These are phyloP conservation scores for Rhizopus stolonifer DNA, from an alignment of 371 early-diverging fungal genomes.

Conservation along the genomic window DNA sequence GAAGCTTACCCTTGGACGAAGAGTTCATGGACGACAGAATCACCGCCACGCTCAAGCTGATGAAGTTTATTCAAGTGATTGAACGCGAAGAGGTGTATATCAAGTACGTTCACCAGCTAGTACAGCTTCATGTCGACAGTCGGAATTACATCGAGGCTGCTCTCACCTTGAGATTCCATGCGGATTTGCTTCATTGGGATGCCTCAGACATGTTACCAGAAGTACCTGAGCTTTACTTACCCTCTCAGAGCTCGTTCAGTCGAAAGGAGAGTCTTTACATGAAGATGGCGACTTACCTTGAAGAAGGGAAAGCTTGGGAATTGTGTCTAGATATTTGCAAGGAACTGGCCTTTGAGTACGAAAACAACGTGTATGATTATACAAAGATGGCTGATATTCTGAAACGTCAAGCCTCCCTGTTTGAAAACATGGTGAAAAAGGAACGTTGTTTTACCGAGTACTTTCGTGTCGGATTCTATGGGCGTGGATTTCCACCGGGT, in stretches of 20 bases:
- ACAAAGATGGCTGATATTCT: constrained; percentile 54
- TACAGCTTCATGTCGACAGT: constrained; percentile 58
- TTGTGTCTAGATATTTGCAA: constrained; percentile 62
- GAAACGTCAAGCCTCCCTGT: constrained; percentile 56
- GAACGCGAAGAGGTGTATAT: constrained; percentile 68
- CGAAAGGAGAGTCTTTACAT: constrained; percentile 67
- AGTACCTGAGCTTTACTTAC: constrained; percentile 54
- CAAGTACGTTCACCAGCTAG: constrained; percentile 71
- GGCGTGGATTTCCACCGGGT: constrained; percentile 59
- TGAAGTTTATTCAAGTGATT: constrained; percentile 63
- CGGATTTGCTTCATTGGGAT: constrained; percentile 69
- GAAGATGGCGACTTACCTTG: constrained; percentile 62
- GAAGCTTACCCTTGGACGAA: constrained; percentile 57
- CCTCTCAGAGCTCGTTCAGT: constrained; percentile 55
- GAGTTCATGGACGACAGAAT: constrained; percentile 70
- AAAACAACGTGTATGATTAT: constrained; percentile 57
- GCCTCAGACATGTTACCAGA: constrained; percentile 45
- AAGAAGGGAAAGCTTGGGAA: constrained; percentile 73
- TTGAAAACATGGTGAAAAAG: constrained; percentile 58
- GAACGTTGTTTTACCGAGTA: constrained; percentile 70
- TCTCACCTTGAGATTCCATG: constrained; percentile 67
- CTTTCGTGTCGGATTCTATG: constrained; percentile 79
- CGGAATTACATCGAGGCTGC: constrained; percentile 72
- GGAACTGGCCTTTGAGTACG: constrained; percentile 63
- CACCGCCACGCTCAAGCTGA: constrained; percentile 61